phyloP scores from a whole-genome alignment of 2,329 filamentous ascomycete species.

The Microdochium trichocladiopsis region DNA sequence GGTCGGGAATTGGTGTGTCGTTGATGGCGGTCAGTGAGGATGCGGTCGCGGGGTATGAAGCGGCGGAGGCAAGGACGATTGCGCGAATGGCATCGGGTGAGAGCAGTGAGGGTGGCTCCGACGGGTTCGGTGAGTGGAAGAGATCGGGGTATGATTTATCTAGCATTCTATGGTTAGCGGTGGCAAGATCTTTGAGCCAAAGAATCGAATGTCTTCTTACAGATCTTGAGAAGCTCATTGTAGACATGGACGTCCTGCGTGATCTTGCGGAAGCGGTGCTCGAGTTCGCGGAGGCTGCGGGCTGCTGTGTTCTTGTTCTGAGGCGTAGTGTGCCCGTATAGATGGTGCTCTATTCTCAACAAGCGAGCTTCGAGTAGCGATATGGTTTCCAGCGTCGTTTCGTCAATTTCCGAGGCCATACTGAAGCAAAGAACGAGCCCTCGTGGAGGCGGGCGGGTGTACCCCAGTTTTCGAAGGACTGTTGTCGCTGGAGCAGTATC shows the following conservation, averaged over 20 bases:
- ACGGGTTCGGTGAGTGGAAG: slow-evolving; percentile 40
- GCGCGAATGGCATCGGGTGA: slow-evolving; percentile 42
- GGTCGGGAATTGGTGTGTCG: slow-evolving; percentile 50
- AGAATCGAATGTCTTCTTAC: slow-evolving; percentile 32
- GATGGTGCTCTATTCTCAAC: slow-evolving; percentile 49
- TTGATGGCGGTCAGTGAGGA: slow-evolving; percentile 51
- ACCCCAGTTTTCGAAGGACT: no score
- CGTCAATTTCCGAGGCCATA: slow-evolving; percentile 31
- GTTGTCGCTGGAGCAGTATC: no score
- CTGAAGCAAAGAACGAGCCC: no score
- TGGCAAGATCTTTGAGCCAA: slow-evolving; percentile 1
- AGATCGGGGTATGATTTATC: slow-evolving; percentile 47
- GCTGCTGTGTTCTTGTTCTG: slow-evolving; percentile 31
- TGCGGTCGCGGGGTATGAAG: slow-evolving; percentile 46
- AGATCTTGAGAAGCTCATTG: slow-evolving; percentile 52
- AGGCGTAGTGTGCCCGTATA: slow-evolving; percentile 38
- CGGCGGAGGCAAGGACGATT: slow-evolving; percentile 48
- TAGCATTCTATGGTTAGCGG: slow-evolving; percentile 12
- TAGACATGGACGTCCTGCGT: slow-evolving; percentile 47
- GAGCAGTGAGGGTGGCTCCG: slow-evolving; percentile 44
- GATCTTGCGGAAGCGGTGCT: slow-evolving; percentile 44
- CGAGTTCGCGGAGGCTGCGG: slow-evolving; percentile 40
- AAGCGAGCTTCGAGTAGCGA: slow-evolving; percentile 52
- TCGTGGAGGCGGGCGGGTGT: neutral
- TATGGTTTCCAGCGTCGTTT: slow-evolving; percentile 47